phyloP scores from a whole-genome alignment of 2,329 filamentous ascomycete species.

The Aquanectria penicillioides region DNA sequence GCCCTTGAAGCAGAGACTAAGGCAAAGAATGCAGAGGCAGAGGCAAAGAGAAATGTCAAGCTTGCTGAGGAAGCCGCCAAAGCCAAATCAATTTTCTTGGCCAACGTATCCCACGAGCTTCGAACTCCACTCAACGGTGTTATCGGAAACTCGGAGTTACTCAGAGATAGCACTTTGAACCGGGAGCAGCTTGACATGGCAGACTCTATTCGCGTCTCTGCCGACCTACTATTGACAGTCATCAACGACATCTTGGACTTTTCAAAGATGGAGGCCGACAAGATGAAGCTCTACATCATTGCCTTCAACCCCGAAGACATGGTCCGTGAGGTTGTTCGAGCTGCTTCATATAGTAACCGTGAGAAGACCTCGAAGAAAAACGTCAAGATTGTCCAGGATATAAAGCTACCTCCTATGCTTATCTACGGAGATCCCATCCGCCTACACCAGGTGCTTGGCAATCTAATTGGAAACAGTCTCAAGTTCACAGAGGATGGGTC shows the following conservation, averaged over 20 bases:
- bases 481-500: slow-evolving; percentile 92
- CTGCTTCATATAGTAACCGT: slow-evolving; percentile 72
- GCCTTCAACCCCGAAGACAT: slow-evolving; percentile 75
- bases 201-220: slow-evolving; percentile 86
- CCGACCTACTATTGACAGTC: slow-evolving; percentile 86
- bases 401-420: slow-evolving; percentile 79
- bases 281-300: slow-evolving; percentile 82
- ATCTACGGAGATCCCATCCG: slow-evolving; percentile 74
- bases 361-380: slow-evolving; percentile 71
- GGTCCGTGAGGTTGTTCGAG: slow-evolving; percentile 73
- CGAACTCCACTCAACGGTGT: slow-evolving; percentile 87
- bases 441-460: slow-evolving; percentile 77
- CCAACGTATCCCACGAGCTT: slow-evolving; percentile 83
- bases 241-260: slow-evolving; percentile 98
- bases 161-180: slow-evolving; percentile 79
- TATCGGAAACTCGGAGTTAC: slow-evolving; percentile 86
- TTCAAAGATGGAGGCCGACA: slow-evolving; percentile 90
- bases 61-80: slow-evolving; percentile 85
- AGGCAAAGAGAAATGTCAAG: slow-evolving; percentile 82
- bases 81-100: slow-evolving; percentile 83
- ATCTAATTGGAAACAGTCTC: slow-evolving; percentile 90
- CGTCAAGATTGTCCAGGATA: slow-evolving; percentile 73
- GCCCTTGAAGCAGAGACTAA: slow-evolving; percentile 79
- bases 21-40: slow-evolving; percentile 79
- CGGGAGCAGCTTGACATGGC: slow-evolving; percentile 85